Evolutionary conservation across 2,329 filamentous ascomycete species (phyloP), one percentile per base, ranked within the genome.

Genomic region (Colletotrichum melonis): DNA sequence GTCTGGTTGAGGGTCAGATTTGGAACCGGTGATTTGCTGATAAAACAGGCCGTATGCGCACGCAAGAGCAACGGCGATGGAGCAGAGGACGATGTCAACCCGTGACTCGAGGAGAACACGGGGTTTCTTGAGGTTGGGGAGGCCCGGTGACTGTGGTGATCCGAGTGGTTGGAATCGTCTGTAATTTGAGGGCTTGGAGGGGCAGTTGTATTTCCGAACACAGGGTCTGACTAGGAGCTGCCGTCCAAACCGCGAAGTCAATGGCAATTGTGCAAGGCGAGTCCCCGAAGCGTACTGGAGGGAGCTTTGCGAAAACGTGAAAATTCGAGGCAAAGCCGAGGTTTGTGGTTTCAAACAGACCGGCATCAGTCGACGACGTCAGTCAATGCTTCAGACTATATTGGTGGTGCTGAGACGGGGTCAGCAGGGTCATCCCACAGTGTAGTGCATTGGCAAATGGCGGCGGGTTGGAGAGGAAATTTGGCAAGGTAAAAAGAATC

Each of bases 401-500:
- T 60, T 52, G 60, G 67, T 63, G 28, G 60, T 62, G 71, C 60
- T 66, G 62, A 57, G 35, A 66, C 46, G 26, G 35, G 32, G 38
- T 73, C 71, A 73, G 71, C 67, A 73, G 71, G 71, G 71, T 28
- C n/a, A 71, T 73, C 67, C 67, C 56, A 65, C 60, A 38, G 49
- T 57, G 60, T 19, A 38, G 32, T 58, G 24, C 24, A 6, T 38
- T 38, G 26, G 38, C 32, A 65, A 38, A 72, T 16, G 35, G 24
- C 26, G 38, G 38, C 24, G 24, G 11, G n/a, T 56, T 42, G 54
- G 30, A 56, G 19, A 32, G 32, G 56, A 22, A 26, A 63, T 57
- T 63, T 19, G 62, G 49, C 57, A 38, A 42, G n/a, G 49, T 49
- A 16, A 52, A 7, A 38, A 24, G 35, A 30, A 9, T 24, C 28